Evolutionary conservation across 169 alveolate species (phyloP).

Genomic region (Plasmodium blacklocki): DNA sequence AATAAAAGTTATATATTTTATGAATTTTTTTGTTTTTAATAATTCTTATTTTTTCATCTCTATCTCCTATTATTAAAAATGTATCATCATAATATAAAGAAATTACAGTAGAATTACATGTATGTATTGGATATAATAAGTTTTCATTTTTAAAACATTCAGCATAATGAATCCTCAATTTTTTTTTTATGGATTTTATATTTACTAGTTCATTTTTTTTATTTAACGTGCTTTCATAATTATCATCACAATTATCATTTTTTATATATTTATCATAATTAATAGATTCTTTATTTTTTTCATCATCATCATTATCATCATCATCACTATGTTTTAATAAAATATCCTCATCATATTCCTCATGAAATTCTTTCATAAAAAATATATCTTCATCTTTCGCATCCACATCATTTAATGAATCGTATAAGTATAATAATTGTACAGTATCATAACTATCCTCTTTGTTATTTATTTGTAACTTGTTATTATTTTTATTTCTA

Average conservation of each 20-base stretch:
- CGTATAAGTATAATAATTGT: conserved; percentile 26
- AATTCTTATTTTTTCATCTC: conserved; percentile 75
- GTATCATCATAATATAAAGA: conserved; percentile 53
- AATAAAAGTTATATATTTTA: conserved; percentile 67
- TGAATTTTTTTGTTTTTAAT: conserved; percentile 48
- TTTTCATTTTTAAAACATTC: conserved; percentile 42
- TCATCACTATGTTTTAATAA: not conserved
- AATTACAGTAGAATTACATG: conserved; percentile 52
- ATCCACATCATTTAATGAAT: conserved; percentile 55
- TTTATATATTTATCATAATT: not conserved
- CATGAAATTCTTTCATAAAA: conserved; percentile 66
- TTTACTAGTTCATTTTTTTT: conserved; percentile 7
- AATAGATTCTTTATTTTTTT: not conserved
- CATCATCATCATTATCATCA: not conserved
- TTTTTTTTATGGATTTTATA: conserved; percentile 29
- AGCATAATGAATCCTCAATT: conserved; percentile 25
- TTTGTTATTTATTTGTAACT: not conserved
- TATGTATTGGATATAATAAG: conserved; percentile 20
- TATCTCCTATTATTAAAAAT: conserved; percentile 62
- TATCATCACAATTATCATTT: not conserved
- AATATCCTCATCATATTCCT: not conserved
- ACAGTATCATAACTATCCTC: not conserved
- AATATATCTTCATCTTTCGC: conserved; percentile 68
- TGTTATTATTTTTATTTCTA: not conserved
- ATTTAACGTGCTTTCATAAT: not conserved